Base-by-base conservation (phyloP, 1,139 yeast genomes). In the Kodamaea suecica region DNA sequence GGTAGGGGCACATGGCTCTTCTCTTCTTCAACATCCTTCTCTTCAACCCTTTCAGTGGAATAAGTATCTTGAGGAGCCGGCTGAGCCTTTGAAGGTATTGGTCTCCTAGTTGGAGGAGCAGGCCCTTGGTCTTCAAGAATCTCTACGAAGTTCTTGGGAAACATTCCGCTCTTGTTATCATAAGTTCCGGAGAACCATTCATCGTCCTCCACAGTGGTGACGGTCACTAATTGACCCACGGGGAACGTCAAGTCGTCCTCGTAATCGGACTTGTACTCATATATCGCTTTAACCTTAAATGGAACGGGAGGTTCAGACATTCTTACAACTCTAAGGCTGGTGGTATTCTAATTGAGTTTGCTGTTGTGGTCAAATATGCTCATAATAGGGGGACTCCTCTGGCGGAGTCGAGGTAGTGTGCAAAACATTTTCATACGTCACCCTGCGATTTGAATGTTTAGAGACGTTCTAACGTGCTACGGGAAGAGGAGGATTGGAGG, bases 131-230 rank as follows among this genome's bases (percentile, higher is more conserved):
- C 28, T 10, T 25, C 28, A 13, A 25, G 15, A 4, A 25, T 38
- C 41, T 78, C 78, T 4, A 92, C 97, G 63, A 86, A 92, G 54
- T 79, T 81, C 56, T 76, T 79, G 5, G 98, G 98, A 49, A 92
- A 92, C 67, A 90, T 82, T 6, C 98, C 98, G 24, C 73, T 57
- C 37, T 64, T 59, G 8, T 73, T 78, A 13, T 62, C 63, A 47
- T 72, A 81, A 10, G 70, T 64, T 2, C 98, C 98, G 28, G 75
- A 66, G 52, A 76, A 84, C 98, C 98, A 92, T 45, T 90, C 96
- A 6, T 78, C 95, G 53, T 88, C 97, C 50, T 87, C 95, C 40
- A 84, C 68, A 19, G 75, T 77, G 3, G 80, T 77, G 14, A 92
- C 96, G 5, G 78, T 74, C 42, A 92, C 82, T 29, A 73, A 47